Percentiles rank a stretch among this genome's conserved stretches.
phyloP scores from a whole-genome alignment of 176 grass and related monocot genomes.

The Ensete ventricosum region DNA sequence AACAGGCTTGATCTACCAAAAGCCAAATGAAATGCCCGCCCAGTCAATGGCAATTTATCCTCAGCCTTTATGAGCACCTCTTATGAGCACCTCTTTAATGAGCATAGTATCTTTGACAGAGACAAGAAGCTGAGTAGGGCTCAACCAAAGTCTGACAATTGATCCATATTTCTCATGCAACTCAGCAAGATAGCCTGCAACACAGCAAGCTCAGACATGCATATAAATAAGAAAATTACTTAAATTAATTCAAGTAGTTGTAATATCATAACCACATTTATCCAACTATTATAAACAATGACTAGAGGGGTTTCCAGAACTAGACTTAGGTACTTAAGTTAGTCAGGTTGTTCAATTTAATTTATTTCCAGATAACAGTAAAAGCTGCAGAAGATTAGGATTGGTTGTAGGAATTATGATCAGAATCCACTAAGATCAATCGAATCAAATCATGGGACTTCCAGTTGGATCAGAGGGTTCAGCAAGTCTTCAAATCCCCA shows the following conservation, averaged over 20 bases:
- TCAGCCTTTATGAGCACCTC: slow-evolving; percentile 69
- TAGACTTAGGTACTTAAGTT: neutral
- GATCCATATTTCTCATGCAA: slow-evolving; percentile 79
- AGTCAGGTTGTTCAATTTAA: neutral
- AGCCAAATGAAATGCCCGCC: slow-evolving; percentile 71
- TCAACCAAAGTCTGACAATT: slow-evolving; percentile 70
- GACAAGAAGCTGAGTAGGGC: slow-evolving; percentile 81
- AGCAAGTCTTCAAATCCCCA: neutral
- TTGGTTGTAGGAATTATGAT: neutral
- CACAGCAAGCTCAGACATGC: slow-evolving; percentile 9
- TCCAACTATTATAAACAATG: neutral
- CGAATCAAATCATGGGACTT: neutral
- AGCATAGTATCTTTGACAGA: slow-evolving; percentile 67
- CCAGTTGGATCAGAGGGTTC: too few relatives aligned
- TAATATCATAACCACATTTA: neutral
- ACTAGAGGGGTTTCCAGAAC: too few relatives aligned
- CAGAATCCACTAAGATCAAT: neutral
- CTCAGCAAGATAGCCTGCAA: slow-evolving; percentile 61
- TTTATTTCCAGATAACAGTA: neutral
- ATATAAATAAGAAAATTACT: neutral
- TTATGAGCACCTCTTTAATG: slow-evolving; percentile 61
- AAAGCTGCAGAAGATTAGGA: neutral
- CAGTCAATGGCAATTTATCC: slow-evolving; percentile 79
- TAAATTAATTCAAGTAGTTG: too few relatives aligned
- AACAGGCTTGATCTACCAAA: slow-evolving; percentile 73